Conservation (phyloP, 192 early-diverging fungal genomes). For the Backusella tuberculispora region DNA sequence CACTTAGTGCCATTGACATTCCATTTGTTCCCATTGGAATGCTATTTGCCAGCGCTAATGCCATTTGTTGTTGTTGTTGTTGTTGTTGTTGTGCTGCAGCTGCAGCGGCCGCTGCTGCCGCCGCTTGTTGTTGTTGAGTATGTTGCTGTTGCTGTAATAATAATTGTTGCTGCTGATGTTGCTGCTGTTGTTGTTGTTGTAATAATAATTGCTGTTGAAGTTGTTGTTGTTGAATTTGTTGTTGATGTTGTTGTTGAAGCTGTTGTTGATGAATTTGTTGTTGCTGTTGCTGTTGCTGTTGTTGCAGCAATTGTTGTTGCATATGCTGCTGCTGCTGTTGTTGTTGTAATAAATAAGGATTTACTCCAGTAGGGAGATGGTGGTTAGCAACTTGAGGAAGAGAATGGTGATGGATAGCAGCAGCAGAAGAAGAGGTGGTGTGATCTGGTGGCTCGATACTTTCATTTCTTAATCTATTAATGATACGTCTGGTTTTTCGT, state of each 20-base stretch:
- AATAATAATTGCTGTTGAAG: background rate
- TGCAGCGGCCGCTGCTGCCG: background rate
- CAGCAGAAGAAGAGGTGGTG: background rate
- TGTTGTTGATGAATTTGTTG: background rate
- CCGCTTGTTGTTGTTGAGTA: background rate
- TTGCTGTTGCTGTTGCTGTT: background rate
- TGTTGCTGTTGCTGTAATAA: background rate
- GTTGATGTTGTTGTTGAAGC: background rate
- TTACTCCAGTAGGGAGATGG: background rate
- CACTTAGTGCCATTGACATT: background rate
- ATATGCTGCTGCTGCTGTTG: slow-evolving; percentile 1
- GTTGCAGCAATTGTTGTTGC: background rate
- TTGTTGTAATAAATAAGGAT: slow-evolving; percentile 16
- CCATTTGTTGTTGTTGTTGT: slow-evolving; percentile 1
- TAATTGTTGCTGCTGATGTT: background rate
- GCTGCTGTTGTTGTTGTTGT: background rate
- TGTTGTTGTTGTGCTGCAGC: background rate
- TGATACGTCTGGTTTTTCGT: background rate
- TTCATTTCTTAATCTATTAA: slow-evolving; percentile 17
- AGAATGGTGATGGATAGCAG: background rate
- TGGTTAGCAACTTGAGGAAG: background rate
- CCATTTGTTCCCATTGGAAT: background rate
- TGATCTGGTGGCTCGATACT: slow-evolving; percentile 15
- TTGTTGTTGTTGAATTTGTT: background rate
- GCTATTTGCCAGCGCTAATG: background rate